Evolutionary conservation across 768 basidiomycete genomes (phyloP), one percentile per base, ranked within the genome.

Genomic region (Amanita rimosa): DNA sequence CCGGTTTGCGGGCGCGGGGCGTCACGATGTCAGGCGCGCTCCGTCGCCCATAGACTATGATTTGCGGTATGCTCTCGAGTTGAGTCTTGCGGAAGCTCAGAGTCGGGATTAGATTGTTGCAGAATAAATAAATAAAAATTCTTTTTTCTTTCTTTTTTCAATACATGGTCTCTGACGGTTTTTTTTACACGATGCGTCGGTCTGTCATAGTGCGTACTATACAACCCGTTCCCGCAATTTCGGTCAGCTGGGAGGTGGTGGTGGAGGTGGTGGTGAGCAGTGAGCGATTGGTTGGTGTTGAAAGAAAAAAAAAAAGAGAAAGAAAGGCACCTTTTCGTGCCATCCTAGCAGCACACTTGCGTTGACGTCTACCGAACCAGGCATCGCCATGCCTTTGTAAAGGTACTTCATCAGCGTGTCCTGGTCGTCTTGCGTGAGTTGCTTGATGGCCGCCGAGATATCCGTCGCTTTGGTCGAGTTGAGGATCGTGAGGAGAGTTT

Each of bases 361-460:
- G 54, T 74, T 77, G 55, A 76, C 70, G 57, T 78, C 76, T n/a
- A 72, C 75, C 71, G 73, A 75, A 14, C 74, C 75, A 19, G 75
- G 74, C 70, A 76, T 71, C 2, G 68, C 74, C 94, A 96, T 97
- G 13, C 90, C 94, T 69, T 98, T 98, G 78, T 97, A 98, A 13
- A 98, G 70, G 60, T 95, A 98, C 62, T 94, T 95, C 95, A 96
- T 98, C 47, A 97, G 74, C 27, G 83, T 87, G 60, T 96, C 95
- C 59, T 93, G 89, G 38, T 75, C 68, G 44, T 88, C 84, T 55
- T 75, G 75, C 2, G 82, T 75, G 26, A 97, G 73, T 0, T 73
- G 63, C 58, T 82, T 85, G 62, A 96, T 74, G 44, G 86, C 79
- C 21, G 67, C 67, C 2, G 84, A 73, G 53, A 97, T 90, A 53